Evolutionary conservation across 495 filamentous ascomycete species (phyloP).

Genomic region (Echria macrotheca): DNA sequence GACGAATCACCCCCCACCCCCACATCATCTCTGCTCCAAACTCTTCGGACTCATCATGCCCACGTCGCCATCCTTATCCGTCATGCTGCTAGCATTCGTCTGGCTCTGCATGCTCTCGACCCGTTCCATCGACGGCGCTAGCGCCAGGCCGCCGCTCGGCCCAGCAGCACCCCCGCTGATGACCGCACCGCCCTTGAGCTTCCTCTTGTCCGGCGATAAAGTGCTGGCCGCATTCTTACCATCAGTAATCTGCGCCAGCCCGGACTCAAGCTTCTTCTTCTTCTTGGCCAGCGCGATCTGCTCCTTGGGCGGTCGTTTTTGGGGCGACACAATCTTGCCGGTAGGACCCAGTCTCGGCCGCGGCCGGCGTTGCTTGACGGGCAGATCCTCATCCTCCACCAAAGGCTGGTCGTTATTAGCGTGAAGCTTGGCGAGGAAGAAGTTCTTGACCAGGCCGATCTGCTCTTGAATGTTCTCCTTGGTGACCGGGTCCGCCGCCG

Average conservation of each 20-base stretch:
- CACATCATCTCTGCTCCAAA: slow-evolving; percentile 40
- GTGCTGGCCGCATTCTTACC: slow-evolving; percentile 32
- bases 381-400: slow-evolving; percentile 92
- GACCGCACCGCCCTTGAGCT: slow-evolving; percentile 19
- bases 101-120: slow-evolving; percentile 48
- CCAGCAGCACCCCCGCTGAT: slow-evolving; percentile 30
- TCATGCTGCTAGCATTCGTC: slow-evolving; percentile 45
- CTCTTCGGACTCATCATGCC: slow-evolving; percentile 68
- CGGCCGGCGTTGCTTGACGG: slow-evolving; percentile 83
- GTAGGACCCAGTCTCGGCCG: slow-evolving; percentile 90
- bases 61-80: slow-evolving; percentile 49
- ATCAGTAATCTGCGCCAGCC: slow-evolving; percentile 37
- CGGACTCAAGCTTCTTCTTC: slow-evolving; percentile 59
- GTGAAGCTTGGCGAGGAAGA: slow-evolving; percentile 83
- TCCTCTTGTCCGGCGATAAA: slow-evolving; percentile 35
- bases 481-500: slow-evolving; percentile 73
- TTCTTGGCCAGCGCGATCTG: slow-evolving; percentile 68
- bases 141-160: not conserved
- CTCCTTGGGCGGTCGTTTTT: slow-evolving; percentile 78
- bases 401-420: slow-evolving; percentile 75
- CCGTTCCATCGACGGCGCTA: slow-evolving; percentile 40
- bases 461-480: slow-evolving; percentile 67
- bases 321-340: slow-evolving; percentile 86
- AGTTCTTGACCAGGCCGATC: slow-evolving; percentile 80
- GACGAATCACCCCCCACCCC: too few species aligned